A percentile compares a stretch with the other conserved stretches of the same genome.
Evolutionary conservation across 805 yeast species (phyloP).

Genomic region (Candida caryicola): DNA sequence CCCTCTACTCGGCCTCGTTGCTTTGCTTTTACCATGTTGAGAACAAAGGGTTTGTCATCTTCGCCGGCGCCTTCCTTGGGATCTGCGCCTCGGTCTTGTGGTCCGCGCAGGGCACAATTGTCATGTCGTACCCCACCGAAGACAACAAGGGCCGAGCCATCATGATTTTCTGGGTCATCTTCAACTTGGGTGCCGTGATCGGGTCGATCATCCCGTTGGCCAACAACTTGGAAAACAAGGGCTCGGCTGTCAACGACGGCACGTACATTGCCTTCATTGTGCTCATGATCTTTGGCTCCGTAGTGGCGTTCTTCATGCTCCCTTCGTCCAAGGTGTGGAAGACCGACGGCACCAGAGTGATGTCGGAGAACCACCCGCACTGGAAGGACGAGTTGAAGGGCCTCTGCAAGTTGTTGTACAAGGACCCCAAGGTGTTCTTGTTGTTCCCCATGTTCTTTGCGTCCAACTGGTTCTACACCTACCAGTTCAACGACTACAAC

Average conservation of each 20-base stretch:
- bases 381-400: conserved; percentile 46
- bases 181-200: conserved; percentile 60
- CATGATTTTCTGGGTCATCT: conserved; percentile 58
- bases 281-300: conserved; percentile 47
- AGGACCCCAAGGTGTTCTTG: conserved; percentile 45
- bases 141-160: conserved; percentile 50
- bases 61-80: conserved; percentile 58
- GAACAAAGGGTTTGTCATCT: conserved; percentile 51
- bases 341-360: conserved; percentile 49
- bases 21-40: conserved; percentile 45
- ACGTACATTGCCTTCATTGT: conserved; percentile 55
- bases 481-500: conserved; percentile 59
- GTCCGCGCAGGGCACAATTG: conserved; percentile 58
- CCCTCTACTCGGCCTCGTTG: conserved; percentile 51
- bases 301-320: conserved; percentile 45
- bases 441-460: conserved; percentile 62
- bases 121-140: conserved; percentile 58
- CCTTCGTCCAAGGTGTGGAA: conserved; percentile 50
- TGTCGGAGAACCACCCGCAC: conserved; percentile 43
- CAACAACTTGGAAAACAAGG: conserved; percentile 42
- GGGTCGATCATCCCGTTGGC: conserved; percentile 59
- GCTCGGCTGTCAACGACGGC: conserved; percentile 40
- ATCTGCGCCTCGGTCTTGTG: conserved; percentile 53
- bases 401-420: conserved; percentile 34
- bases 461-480: conserved; percentile 66